Evolutionary conservation across 2,329 filamentous ascomycete species (phyloP).

Genomic region (Mollisiaceae sp.): DNA sequence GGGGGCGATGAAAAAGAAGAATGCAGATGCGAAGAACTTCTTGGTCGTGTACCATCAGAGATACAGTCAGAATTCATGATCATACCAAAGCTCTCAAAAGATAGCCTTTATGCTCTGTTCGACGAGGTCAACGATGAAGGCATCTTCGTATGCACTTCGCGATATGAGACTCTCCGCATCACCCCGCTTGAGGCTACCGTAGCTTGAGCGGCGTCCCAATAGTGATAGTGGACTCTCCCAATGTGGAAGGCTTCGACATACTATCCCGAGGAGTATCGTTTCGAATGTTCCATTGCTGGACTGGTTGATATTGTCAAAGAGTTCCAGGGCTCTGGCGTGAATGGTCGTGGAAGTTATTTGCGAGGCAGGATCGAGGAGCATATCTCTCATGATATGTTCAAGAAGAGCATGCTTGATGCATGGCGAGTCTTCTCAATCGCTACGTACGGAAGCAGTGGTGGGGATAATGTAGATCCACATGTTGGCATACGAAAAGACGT

Average conservation of each 20-base stretch:
- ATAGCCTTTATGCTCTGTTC: slow-evolving; percentile 27
- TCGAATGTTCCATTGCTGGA: slow-evolving; percentile 5
- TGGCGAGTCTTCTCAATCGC: slow-evolving; percentile 12
- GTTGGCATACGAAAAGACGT: background rate
- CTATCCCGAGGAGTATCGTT: slow-evolving; percentile 21
- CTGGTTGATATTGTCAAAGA: slow-evolving; percentile 8
- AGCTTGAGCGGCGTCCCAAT: slow-evolving; percentile 25
- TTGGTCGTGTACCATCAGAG: slow-evolving; percentile 19
- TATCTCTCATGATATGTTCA: slow-evolving; percentile 16
- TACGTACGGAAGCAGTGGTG: background rate
- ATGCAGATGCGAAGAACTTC: slow-evolving; percentile 7
- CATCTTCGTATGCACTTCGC: slow-evolving; percentile 29
- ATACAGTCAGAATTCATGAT: slow-evolving; percentile 24
- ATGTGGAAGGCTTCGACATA: slow-evolving; percentile 28
- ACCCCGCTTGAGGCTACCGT: slow-evolving; percentile 27
- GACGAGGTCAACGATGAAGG: slow-evolving; percentile 17
- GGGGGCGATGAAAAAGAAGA: slow-evolving; percentile 21
- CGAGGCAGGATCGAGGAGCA: slow-evolving; percentile 12
- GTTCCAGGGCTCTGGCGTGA: slow-evolving; percentile 4
- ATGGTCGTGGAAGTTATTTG: slow-evolving; percentile 5
- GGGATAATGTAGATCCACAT: background rate
- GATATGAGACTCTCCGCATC: slow-evolving; percentile 27
- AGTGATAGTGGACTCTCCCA: slow-evolving; percentile 22
- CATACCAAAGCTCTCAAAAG: slow-evolving; percentile 26
- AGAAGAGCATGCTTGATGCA: slow-evolving; percentile 10